These are phyloP conservation scores for Luvunga scandens DNA, from an alignment of 345 rosid species.

Conservation along the genomic window DNA sequence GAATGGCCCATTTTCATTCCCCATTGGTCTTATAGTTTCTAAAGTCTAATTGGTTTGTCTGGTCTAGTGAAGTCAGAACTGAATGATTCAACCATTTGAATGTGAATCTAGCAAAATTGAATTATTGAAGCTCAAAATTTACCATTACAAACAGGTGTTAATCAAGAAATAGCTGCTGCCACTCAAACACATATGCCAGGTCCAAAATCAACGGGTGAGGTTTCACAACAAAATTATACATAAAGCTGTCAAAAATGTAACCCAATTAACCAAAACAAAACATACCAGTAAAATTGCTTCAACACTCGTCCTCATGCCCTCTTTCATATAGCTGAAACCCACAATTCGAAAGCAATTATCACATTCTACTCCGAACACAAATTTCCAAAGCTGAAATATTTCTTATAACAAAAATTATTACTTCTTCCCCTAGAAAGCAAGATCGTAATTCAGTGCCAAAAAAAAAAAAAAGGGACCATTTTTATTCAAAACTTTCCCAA, in stretches of 20 bases:
- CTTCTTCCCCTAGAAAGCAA: background rate
- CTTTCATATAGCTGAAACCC: conserved; percentile 79
- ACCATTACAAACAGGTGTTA: background rate
- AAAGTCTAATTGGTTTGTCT: background rate
- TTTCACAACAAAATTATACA: background rate
- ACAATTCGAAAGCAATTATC: conserved; percentile 14
- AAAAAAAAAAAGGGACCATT: background rate
- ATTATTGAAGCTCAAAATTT: background rate
- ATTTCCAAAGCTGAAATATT: background rate
- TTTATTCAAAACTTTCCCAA: background rate
- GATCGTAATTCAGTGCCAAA: background rate
- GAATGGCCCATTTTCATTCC: background rate
- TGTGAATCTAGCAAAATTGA: background rate
- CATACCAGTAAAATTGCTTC: conserved; percentile 91
- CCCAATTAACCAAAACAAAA: background rate
- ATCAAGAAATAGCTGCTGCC: background rate
- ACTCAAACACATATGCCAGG: background rate
- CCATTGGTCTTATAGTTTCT: background rate
- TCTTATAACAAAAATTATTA: background rate
- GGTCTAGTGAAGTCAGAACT: background rate
- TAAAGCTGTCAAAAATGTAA: background rate
- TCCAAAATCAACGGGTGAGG: too few species aligned
- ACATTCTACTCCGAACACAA: background rate
- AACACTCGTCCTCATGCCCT: conserved; percentile 96
- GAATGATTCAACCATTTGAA: background rate